Evolutionary conservation across 305 asterid genomes (phyloP).

Genomic region (Fraxinus paxiana): DNA sequence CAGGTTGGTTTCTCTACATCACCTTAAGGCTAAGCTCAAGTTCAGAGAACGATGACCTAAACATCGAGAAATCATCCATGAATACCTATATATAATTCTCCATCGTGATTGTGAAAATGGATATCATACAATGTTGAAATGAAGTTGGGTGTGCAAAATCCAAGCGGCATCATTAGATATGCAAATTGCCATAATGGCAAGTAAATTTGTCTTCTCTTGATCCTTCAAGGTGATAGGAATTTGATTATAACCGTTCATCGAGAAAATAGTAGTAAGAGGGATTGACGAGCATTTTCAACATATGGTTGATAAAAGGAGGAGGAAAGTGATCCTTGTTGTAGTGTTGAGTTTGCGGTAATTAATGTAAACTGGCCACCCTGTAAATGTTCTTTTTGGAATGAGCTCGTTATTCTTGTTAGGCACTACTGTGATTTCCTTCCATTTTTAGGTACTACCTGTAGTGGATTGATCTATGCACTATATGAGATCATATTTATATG

Average conservation of each 20-base stretch:
- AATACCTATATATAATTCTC: neutral
- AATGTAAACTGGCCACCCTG: neutral
- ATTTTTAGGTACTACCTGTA: neutral
- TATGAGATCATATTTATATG: neutral
- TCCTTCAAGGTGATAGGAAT: neutral
- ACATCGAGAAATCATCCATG: neutral
- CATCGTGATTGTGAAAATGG: neutral
- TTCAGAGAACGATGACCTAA: neutral
- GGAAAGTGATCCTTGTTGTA: neutral
- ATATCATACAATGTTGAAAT: neutral
- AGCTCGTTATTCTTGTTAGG: neutral
- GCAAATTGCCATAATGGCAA: neutral
- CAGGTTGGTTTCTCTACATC: neutral
- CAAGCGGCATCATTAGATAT: neutral
- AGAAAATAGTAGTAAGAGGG: neutral
- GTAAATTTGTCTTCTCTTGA: neutral
- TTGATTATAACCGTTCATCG: neutral
- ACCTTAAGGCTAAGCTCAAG: neutral
- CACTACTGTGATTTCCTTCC: neutral
- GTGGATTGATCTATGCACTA: neutral
- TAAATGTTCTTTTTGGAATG: neutral
- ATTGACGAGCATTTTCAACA: neutral
- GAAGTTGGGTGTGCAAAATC: neutral
- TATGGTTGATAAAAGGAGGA: neutral
- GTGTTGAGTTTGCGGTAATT: neutral